These are phyloP conservation scores for apple (Malus domestica) DNA, from an alignment of 306 rosid genomes.

Conservation along the genomic window ASM211411v1 NC_041805.1:3206501-3207000, in stretches of 20 bases:
- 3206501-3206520: no score
- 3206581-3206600: neutral
- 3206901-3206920: neutral
- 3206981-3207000: no score
- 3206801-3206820: constrained; percentile 78
- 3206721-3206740: constrained; percentile 75
- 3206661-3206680: neutral
- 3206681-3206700: constrained; percentile 38
- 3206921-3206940: no score
- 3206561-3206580: no score
- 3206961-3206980: no score
- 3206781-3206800: constrained; percentile 69
- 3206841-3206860: constrained; percentile 44
- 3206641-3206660: no score
- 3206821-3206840: constrained; percentile 65
- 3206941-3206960: no score
- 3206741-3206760: constrained; percentile 67
- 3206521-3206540: no score
- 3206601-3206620: no score
- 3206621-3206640: no score
- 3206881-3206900: neutral
- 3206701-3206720: constrained; percentile 63
- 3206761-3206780: constrained; percentile 73
- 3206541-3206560: no score
- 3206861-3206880: constrained; percentile 4